These are phyloP conservation scores for Aspergillus clavatus DNA, from an alignment of 2,329 filamentous ascomycete species.

Conservation along the genomic window DNA sequence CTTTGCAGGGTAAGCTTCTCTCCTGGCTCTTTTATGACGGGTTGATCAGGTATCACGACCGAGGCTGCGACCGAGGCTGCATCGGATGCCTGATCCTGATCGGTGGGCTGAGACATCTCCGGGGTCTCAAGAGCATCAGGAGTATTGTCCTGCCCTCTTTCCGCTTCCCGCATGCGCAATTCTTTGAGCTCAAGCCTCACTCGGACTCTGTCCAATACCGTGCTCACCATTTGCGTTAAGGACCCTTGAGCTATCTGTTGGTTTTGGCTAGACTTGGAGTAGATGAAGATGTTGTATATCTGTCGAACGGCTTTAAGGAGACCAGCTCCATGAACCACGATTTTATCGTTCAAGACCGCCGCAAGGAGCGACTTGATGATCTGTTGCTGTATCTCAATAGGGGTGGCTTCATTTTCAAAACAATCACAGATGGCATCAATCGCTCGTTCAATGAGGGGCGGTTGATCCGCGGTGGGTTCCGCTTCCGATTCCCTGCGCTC, in stretches of 20 bases:
- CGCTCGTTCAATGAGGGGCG: constrained; percentile 88
- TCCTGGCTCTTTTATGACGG: constrained; percentile 49
- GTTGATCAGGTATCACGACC: constrained; percentile 34
- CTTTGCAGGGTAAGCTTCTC: constrained; percentile 64
- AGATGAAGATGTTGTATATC: constrained; percentile 97
- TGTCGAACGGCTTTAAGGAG: constrained; percentile 93
- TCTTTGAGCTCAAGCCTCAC: constrained; percentile 82
- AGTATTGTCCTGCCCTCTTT: constrained; percentile 30
- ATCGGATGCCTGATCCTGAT: constrained; percentile 45
- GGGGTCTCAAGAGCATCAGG: constrained; percentile 33
- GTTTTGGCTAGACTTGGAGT: constrained; percentile 89
- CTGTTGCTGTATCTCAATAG: constrained; percentile 88
- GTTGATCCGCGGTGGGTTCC: constrained; percentile 35
- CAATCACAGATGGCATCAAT: constrained; percentile 99
- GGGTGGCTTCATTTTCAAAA: constrained; percentile 93
- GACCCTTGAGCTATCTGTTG: constrained; percentile 97
- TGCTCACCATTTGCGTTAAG: constrained; percentile 96
- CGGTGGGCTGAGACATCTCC: constrained; percentile 43
- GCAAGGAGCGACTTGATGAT: constrained; percentile 96
- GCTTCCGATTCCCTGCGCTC: constrained; percentile 18
- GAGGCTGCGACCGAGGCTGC: constrained; percentile 31
- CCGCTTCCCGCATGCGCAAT: constrained; percentile 52
- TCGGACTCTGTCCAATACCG: constrained; percentile 94
- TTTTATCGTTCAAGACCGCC: constrained; percentile 96
- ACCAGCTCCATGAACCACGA: constrained; percentile 94